Base-by-base conservation (phyloP, 176 grass and related monocot species). In the Aechmea fasciata region DNA sequence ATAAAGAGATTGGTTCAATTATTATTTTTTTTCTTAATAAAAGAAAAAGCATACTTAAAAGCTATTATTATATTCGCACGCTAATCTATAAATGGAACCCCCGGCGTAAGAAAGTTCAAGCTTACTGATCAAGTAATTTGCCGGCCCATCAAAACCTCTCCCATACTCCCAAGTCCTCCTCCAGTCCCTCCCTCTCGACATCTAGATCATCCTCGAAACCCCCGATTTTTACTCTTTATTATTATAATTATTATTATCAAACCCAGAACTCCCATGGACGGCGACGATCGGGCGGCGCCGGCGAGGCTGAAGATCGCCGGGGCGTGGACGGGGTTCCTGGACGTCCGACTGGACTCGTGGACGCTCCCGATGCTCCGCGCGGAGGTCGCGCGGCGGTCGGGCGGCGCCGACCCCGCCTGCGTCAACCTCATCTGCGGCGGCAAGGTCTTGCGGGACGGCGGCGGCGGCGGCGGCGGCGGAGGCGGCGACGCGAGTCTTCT, bases 361-460 rank as follows among this genome's bases (percentile, higher is more conserved):
- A 92, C 94, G 19, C 83, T 92, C 62, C 48, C 84, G 89, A 97
- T 85, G 86, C 86, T 97, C 77, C 89, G 94, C 48, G 83, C 87
- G 50, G 94, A 92, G 81, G 86, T 92, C 52, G 89, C 94, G 47
- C 79, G 65, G 78, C 82, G 89, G 52, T 76, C 80, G 1, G 82
- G 80, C 57, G 80, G 52, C 50, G 81, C 70, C 70, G 84, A 78
- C 62, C 82, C 84, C 54, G 76, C 67, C 1, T 76, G 84, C 69
- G 63, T 97, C 80, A 86, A 85, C 77, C 86, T 97, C 57, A 97
- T 92, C 65, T 97, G 81, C 61, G 94, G 89, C 19, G 94, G 94
- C 49, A 91, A 88, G 74, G 81, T 97, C 51, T 74, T 97, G 71
- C 87, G 71, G 77, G 94, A 92, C 33, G 33, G 33, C 33, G 33